Evolutionary conservation across 169 alveolate genomes (phyloP), one percentile per base, ranked within the genome.

Genomic region (Plasmodium berghei): DNA sequence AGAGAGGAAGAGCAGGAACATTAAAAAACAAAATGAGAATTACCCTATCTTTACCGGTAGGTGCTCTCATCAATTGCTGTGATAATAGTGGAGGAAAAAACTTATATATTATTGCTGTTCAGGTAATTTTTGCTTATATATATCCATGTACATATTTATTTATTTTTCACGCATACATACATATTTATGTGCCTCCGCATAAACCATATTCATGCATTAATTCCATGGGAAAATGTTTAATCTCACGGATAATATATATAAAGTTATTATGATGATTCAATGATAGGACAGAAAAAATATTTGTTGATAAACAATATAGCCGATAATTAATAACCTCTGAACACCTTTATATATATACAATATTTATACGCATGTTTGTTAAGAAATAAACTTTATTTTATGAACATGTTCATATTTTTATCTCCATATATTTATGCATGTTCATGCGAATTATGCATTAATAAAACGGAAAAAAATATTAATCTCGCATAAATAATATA

Each of bases 41-140:
- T 80, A 93, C 99, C 59, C 96, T 97, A 86, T 99, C 99, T 94
- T 96, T 98, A 73, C 98, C 98, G 74, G 99, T 97, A 66, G 99
- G 99, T 22, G 99, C 99, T 59, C 95, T 97, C 71, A 96, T 98
- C 93, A 98, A 98, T 96, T 98, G 99, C 94, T 98, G 99, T 90
- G 99, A 98, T 94, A 98, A 98, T 97, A 96, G 99, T 88, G 99
- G 99, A 42, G 99, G 99, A 62, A 99, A 99, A 94, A 98, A 97
- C 93, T 93, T 99, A 58, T 98, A 97, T 96, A 97, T 97, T 88
- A 97, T 99, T 72, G 99, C 99, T 20, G 99, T 98, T 62, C 96
- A 95, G 95, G 98, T 96, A 75, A 2, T 16, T 12, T 52, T 14
- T n/a, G 18, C 59, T 2, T 52, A 52, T 94, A 14, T 5, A 10